These are phyloP conservation scores for Exophiala bonariae DNA, from an alignment of 2,329 filamentous ascomycete species.

Conservation along the genomic window DNA sequence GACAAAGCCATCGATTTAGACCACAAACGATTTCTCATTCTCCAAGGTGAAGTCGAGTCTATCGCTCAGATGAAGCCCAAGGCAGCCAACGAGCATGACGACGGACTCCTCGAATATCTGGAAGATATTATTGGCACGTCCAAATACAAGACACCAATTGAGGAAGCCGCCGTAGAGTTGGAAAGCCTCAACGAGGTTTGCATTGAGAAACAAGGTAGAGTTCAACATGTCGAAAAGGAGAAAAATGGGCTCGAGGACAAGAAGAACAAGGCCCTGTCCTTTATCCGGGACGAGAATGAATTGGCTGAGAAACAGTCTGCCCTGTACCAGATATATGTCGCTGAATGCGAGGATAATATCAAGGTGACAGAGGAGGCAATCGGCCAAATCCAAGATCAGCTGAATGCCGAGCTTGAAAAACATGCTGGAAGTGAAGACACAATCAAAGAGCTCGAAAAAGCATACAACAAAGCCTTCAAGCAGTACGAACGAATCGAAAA, in stretches of 20 bases:
- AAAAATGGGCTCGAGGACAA: constrained; percentile 91
- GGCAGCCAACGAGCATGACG: constrained; percentile 90
- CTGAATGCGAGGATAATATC: constrained; percentile 86
- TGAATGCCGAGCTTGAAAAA: constrained; percentile 86
- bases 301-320: constrained; percentile 84
- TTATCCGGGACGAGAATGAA: constrained; percentile 90
- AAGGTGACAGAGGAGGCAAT: constrained; percentile 87
- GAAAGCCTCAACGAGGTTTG: constrained; percentile 94
- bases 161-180: constrained; percentile 86
- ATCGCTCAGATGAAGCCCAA: constrained; percentile 99
- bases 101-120: constrained; percentile 91
- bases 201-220: constrained; percentile 88
- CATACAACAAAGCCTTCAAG: constrained; percentile 78
- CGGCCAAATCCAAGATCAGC: constrained; percentile 80
- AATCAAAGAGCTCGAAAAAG: constrained; percentile 85
- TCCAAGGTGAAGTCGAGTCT: constrained; percentile 96
- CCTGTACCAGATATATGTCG: constrained; percentile 87
- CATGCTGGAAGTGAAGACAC: constrained; percentile 85
- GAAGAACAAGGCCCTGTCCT: constrained; percentile 90
- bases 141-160: constrained; percentile 96
- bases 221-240: constrained; percentile 97
- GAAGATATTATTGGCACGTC: constrained; percentile 99
- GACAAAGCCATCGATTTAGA: constrained; percentile 92
- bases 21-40: constrained; percentile 95
- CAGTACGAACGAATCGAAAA: constrained; percentile 83